Evolutionary conservation across 208 protist species (phyloP).

Genomic region (Trypanosoma avium): DNA sequence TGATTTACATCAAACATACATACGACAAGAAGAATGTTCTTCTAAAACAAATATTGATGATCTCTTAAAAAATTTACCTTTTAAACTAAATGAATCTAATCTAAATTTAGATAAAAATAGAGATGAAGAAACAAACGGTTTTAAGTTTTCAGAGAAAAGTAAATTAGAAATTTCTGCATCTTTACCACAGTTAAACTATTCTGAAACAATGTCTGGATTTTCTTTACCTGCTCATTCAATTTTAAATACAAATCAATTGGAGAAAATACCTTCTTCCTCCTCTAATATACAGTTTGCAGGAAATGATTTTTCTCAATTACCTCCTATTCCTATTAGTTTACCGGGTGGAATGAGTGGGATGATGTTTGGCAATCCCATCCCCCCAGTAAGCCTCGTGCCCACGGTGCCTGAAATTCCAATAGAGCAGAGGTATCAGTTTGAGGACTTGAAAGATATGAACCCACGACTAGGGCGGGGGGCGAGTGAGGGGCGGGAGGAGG

Average conservation of each 20-base stretch:
- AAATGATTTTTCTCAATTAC: too few relatives aligned
- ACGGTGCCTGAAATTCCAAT: not conserved
- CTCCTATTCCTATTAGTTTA: too few relatives aligned
- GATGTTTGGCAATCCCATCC: too few relatives aligned
- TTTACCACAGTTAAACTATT: too few relatives aligned
- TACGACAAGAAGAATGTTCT: constrained; percentile 8
- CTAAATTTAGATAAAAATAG: too few relatives aligned
- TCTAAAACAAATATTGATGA: constrained; percentile 13
- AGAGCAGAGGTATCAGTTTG: constrained; percentile 25
- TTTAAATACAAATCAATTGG: too few relatives aligned
- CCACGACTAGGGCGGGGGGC: constrained; percentile 21
- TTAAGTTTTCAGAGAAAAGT: not conserved
- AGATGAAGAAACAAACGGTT: too few relatives aligned
- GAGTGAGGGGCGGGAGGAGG: constrained; percentile 21
- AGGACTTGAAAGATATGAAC: constrained; percentile 26
- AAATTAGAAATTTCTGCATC: not conserved
- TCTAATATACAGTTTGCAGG: too few relatives aligned
- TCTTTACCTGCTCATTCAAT: too few relatives aligned
- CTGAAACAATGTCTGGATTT: too few relatives aligned
- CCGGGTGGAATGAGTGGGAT: too few relatives aligned
- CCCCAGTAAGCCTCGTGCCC: not conserved
- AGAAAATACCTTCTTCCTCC: too few relatives aligned
- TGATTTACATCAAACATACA: constrained; percentile 6
- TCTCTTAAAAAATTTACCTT: not conserved
- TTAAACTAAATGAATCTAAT: constrained; percentile 6